Conservation (phyloP, 225 moss, liverwort and hornwort species). For the Pleurozium schreberi region DNA sequence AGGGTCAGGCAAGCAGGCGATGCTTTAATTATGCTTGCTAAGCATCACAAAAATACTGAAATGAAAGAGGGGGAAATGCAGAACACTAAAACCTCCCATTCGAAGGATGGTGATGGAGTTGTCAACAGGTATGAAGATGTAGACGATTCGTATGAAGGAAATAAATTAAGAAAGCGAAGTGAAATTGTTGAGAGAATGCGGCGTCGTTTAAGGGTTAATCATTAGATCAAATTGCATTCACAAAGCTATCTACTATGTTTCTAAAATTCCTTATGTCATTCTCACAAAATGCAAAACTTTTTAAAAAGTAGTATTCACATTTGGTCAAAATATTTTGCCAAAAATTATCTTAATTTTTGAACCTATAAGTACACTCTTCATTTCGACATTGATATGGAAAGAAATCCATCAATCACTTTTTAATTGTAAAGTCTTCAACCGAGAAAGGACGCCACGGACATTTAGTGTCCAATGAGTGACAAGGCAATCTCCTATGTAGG, state of each 20-base stretch:
- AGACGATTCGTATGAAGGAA: neutral
- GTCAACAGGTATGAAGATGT: neutral
- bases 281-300: neutral
- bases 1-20: neutral
- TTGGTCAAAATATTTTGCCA: neutral
- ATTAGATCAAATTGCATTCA: neutral
- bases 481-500: too few relatives aligned
- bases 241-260: neutral
- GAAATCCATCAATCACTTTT: neutral
- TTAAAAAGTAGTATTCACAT: accelerated
- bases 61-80: neutral
- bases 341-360: neutral
- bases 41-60: neutral
- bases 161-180: neutral
- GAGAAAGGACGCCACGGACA: too few relatives aligned
- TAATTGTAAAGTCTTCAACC: accelerated
- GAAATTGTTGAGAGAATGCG: neutral
- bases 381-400: neutral
- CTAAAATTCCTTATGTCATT: neutral
- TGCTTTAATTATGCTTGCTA: neutral
- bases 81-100: neutral
- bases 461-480: too few relatives aligned
- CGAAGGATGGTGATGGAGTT: neutral
- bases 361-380: neutral
- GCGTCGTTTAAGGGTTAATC: too few relatives aligned